Evolutionary conservation across 1,284 basidiomycete species (phyloP).

Genomic region (Chalciporus piperatoides): DNA sequence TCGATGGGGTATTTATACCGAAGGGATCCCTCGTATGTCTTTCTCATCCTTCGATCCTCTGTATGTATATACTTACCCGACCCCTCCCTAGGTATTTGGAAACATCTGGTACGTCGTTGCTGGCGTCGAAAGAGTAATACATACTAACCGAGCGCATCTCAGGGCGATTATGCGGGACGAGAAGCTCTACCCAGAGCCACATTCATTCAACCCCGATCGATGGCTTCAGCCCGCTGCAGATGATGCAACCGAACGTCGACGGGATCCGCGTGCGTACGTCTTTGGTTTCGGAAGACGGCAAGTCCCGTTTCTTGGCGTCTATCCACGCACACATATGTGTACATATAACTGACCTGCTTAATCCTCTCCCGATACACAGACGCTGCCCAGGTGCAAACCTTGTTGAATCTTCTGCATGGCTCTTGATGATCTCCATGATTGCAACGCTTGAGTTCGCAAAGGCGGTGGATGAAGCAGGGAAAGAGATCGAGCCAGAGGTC

Average conservation of each 20-base stretch:
- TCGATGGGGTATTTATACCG: slow-evolving; percentile 43
- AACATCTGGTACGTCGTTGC: slow-evolving; percentile 44
- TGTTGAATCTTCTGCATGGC: slow-evolving; percentile 52
- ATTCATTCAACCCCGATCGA: slow-evolving; percentile 48
- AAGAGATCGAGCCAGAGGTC: slow-evolving; percentile 42
- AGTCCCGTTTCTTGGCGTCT: slow-evolving; percentile 5
- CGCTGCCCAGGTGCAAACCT: slow-evolving; percentile 51
- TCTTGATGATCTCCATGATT: slow-evolving; percentile 47
- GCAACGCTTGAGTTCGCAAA: slow-evolving; percentile 52
- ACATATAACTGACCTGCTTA: neutral
- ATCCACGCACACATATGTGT: neutral
- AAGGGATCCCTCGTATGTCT: slow-evolving; percentile 43
- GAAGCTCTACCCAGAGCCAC: slow-evolving; percentile 42
- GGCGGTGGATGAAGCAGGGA: slow-evolving; percentile 44
- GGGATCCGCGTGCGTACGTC: slow-evolving; percentile 45
- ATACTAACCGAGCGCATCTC: slow-evolving; percentile 2
- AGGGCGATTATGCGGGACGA: slow-evolving; percentile 50
- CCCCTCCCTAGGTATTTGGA: slow-evolving; percentile 29
- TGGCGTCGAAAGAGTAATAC: too few species aligned
- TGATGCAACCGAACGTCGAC: slow-evolving; percentile 31
- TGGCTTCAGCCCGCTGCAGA: slow-evolving; percentile 38
- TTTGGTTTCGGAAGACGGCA: slow-evolving; percentile 59
- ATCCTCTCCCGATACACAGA: slow-evolving; percentile 16
- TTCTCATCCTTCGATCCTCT: neutral
- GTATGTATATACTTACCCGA: slow-evolving; percentile 2